Conservation (phyloP, 2,329 filamentous ascomycete genomes). For the Stachybotrys chlorohalonatus region DNA sequence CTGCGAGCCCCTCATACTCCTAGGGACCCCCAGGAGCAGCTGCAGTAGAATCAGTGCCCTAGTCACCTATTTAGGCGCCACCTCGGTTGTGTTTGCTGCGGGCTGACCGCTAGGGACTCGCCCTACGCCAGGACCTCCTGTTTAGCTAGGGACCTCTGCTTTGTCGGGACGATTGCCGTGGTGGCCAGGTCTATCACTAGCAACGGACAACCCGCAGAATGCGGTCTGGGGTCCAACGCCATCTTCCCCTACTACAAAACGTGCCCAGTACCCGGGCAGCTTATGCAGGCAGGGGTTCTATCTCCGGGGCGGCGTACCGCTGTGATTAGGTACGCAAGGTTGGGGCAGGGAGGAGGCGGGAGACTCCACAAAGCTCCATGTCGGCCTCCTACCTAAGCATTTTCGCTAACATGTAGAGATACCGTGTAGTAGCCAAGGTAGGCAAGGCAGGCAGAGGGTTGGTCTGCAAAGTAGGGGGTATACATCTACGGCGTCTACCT, state of each 20-base stretch:
- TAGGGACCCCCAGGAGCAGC: neutral
- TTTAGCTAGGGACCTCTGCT: neutral
- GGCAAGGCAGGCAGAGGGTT: too few species aligned
- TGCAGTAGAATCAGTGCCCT: too few species aligned
- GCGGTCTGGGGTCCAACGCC: neutral
- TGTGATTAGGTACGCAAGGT: too few species aligned
- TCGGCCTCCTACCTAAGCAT: too few species aligned
- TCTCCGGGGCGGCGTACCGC: neutral
- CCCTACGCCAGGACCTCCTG: neutral
- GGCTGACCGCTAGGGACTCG: neutral
- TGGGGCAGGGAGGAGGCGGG: too few species aligned
- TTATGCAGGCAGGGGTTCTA: neutral
- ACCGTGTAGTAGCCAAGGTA: too few species aligned
- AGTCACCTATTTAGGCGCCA: neutral
- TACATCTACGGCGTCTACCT: too few species aligned
- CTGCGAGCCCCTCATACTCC: neutral
- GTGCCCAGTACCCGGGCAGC: neutral
- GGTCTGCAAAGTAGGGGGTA: too few species aligned
- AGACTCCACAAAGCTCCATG: neutral
- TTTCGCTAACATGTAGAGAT: too few species aligned
- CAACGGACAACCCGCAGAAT: neutral
- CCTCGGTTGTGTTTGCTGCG: neutral
- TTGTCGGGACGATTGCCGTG: neutral
- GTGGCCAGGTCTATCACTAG: neutral
- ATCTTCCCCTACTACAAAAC: neutral